A percentile compares a stretch with the other conserved stretches of the same genome.
These are phyloP conservation scores for Monilinia fructicola DNA, from an alignment of 2,329 filamentous ascomycete genomes.

Conservation along the genomic window DNA sequence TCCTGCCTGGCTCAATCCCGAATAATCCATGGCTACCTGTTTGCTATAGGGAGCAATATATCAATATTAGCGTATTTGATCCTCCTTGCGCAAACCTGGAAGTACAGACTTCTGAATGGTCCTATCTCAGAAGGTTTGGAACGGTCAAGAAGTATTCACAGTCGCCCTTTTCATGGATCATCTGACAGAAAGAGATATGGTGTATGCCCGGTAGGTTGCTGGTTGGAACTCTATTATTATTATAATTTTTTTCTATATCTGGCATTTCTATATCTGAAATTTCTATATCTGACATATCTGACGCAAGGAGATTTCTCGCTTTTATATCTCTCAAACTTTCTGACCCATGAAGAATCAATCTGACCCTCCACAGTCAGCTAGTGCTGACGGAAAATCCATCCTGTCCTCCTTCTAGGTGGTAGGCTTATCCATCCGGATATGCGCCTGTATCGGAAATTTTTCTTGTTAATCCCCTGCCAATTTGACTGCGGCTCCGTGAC, in stretches of 20 bases:
- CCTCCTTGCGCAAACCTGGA: neutral
- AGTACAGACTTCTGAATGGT: neutral
- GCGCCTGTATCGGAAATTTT: neutral
- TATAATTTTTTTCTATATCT: neutral
- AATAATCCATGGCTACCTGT: neutral
- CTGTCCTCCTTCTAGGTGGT: neutral
- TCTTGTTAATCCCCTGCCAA: neutral
- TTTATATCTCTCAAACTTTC: neutral
- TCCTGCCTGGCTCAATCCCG: neutral
- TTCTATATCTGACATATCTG: no score
- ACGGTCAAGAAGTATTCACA: neutral
- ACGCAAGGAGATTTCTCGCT: neutral
- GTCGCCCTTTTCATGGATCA: no score
- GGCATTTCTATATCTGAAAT: neutral
- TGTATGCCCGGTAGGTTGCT: neutral
- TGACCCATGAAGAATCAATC: neutral
- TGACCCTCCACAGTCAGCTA: constrained; percentile 5
- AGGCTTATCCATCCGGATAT: neutral
- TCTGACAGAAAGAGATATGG: neutral
- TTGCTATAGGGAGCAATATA: neutral
- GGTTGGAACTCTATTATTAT: neutral
- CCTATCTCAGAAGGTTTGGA: neutral
- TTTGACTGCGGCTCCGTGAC: neutral
- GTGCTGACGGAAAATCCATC: neutral
- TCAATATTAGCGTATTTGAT: neutral